These are phyloP conservation scores for Magnaporthiopsis incrustans DNA, from an alignment of 2,329 filamentous ascomycete species.

Conservation along the genomic window DNA sequence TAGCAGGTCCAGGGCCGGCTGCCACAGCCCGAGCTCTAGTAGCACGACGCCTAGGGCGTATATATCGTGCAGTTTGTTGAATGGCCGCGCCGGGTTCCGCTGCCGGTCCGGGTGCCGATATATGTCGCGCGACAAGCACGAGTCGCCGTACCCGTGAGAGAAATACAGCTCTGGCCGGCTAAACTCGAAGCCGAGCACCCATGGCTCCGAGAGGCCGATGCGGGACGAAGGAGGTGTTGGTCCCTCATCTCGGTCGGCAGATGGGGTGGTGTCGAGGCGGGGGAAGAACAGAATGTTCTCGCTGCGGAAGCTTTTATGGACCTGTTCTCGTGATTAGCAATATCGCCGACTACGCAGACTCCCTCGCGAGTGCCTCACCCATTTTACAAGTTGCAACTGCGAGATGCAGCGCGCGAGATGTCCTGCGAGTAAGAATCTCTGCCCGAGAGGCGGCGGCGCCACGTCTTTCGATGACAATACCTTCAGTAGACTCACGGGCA, in stretches of 20 bases:
- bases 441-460: not conserved
- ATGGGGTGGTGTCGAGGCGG: not conserved
- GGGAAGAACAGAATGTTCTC: not conserved
- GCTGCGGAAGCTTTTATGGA: not conserved
- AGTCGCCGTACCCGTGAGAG: not conserved
- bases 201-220: not conserved
- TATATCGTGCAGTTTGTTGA: not conserved
- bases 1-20: not conserved
- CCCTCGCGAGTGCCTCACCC: not conserved
- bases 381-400: not conserved
- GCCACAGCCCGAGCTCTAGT: not conserved
- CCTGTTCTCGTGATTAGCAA: not conserved
- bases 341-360: too few relatives aligned
- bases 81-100: not conserved
- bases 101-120: not conserved
- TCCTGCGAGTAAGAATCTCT: not conserved
- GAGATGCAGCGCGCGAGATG: not conserved
- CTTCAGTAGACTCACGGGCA: not conserved
- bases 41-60: not conserved
- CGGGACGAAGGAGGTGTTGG: not conserved
- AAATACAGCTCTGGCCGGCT: not conserved
- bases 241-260: too few relatives aligned
- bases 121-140: not conserved
- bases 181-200: not conserved
- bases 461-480: not conserved